These are phyloP conservation scores for Nicotiana knightiana DNA, from an alignment of 257 asterid species.

Conservation along the genomic window DNA sequence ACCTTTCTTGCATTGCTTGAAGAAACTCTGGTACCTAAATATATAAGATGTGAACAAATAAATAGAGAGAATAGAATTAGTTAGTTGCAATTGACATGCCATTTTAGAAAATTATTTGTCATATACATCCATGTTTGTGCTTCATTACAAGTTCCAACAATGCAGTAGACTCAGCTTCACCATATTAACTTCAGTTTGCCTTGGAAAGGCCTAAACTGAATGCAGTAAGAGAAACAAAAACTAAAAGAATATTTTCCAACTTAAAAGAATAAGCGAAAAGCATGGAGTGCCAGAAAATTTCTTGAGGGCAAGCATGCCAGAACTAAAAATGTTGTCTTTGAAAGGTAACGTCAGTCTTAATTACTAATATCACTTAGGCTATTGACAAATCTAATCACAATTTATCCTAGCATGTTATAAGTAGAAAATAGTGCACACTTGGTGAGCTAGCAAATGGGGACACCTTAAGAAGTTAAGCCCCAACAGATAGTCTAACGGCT, in stretches of 20 bases:
- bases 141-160: background rate
- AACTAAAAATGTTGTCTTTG: too few species aligned
- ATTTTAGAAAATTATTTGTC: too few species aligned
- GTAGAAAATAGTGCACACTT: background rate
- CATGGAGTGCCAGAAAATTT: background rate
- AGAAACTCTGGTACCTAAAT: too few species aligned
- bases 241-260: background rate
- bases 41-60: too few species aligned
- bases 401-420: background rate
- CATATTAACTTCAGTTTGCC: background rate
- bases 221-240: too few species aligned
- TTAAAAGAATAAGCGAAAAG: background rate
- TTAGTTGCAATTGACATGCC: too few species aligned
- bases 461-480: background rate
- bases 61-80: too few species aligned
- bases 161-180: background rate
- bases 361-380: background rate
- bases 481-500: too few species aligned
- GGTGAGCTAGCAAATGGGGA: background rate
- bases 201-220: too few species aligned
- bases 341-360: too few species aligned
- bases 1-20: too few species aligned
- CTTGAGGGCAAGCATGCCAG: background rate
- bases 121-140: background rate
- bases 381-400: background rate